Conservation (phyloP, 495 filamentous ascomycete genomes). For the Polyplosphaeria fusca region DNA sequence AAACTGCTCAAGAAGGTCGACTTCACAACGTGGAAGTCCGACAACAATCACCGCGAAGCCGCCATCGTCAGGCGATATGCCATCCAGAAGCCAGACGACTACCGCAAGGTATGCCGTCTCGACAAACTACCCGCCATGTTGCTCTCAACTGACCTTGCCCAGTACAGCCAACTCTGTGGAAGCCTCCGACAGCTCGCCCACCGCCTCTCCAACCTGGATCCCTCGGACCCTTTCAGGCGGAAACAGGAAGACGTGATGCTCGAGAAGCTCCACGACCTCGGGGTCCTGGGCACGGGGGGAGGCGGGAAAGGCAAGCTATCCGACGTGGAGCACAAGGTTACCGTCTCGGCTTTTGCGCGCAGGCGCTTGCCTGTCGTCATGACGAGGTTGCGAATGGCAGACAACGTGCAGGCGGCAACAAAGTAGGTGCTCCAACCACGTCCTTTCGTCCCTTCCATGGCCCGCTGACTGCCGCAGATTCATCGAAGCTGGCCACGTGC, state of each 20-base stretch:
- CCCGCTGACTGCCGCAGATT: too few relatives aligned
- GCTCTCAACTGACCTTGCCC: conserved; percentile 64
- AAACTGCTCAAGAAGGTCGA: conserved; percentile 89
- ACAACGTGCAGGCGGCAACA: conserved; percentile 74
- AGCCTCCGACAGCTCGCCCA: conserved; percentile 85
- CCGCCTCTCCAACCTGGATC: conserved; percentile 70
- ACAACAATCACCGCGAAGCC: conserved; percentile 78
- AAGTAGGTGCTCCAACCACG: too few relatives aligned
- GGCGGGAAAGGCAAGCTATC: conserved; percentile 61
- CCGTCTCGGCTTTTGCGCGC: conserved; percentile 78
- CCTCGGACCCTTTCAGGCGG: conserved; percentile 68
- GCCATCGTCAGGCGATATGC: conserved; percentile 78
- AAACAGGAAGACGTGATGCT: conserved; percentile 81
- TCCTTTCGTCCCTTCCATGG: too few relatives aligned
- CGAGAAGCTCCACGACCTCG: conserved; percentile 88
- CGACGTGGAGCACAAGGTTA: conserved; percentile 79
- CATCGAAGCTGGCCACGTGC: conserved; percentile 92
- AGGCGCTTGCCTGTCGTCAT: conserved; percentile 81
- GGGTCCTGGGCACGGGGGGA: conserved; percentile 58
- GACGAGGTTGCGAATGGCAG: conserved; percentile 82
- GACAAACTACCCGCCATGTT: not conserved
- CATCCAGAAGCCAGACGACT: conserved; percentile 75
- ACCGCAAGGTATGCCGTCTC: conserved; percentile 43
- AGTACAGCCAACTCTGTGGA: conserved; percentile 86
- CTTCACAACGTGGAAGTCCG: conserved; percentile 88